These are phyloP conservation scores for Dryas octopetala DNA, from an alignment of 306 rosid species.

Conservation along the genomic window DNA sequence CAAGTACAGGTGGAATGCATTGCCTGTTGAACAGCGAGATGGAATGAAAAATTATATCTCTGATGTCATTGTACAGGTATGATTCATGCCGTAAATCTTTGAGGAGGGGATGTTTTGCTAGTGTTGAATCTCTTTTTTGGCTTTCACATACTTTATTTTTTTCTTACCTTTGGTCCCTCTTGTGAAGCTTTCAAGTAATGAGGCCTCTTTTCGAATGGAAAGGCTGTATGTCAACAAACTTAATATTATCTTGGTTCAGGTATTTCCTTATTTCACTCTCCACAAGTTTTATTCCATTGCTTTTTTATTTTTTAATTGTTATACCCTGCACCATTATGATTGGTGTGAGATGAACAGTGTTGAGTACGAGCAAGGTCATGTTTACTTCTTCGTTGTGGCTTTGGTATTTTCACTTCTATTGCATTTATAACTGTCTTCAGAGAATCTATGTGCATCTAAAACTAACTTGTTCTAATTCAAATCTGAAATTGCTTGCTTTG, in stretches of 20 bases:
- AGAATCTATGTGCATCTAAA: neutral
- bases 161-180: slow-evolving; percentile 26
- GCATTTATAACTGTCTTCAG: neutral
- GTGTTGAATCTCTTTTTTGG: neutral
- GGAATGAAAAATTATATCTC: slow-evolving; percentile 99
- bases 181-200: slow-evolving; percentile 78
- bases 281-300: neutral
- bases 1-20: slow-evolving; percentile 96
- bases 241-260: slow-evolving; percentile 97
- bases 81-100: neutral
- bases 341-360: neutral
- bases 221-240: slow-evolving; percentile 98
- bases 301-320: neutral
- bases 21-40: slow-evolving; percentile 95
- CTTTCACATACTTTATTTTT: neutral
- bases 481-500: neutral
- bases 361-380: neutral
- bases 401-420: neutral
- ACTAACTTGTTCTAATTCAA: neutral
- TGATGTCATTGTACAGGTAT: slow-evolving; percentile 93
- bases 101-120: neutral
- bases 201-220: slow-evolving; percentile 79
- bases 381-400: neutral
- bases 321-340: neutral
- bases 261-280: slow-evolving; percentile 18